Evolutionary conservation across 768 basidiomycete species (phyloP).

Genomic region (Tricholoma saponaceum): DNA sequence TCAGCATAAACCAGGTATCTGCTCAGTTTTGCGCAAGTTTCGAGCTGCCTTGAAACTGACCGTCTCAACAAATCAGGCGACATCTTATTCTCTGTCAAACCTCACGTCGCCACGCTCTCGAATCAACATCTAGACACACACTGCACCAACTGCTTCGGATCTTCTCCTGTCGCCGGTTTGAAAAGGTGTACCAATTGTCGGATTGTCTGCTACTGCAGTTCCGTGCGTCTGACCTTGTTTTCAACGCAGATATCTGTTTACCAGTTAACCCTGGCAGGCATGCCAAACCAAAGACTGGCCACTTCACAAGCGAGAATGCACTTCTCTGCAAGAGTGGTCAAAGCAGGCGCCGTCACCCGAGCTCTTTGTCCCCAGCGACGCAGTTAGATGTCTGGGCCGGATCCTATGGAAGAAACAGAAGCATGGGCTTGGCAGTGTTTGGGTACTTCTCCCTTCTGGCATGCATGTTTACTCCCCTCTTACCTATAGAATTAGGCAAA

Average conservation of each 20-base stretch:
- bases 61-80: constrained; percentile 41
- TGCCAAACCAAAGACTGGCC: constrained; percentile 77
- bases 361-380: constrained; percentile 63
- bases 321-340: constrained; percentile 57
- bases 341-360: constrained; percentile 43
- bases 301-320: constrained; percentile 76
- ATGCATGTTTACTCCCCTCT: background rate
- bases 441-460: constrained; percentile 41
- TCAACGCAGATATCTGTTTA: background rate
- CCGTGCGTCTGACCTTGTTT: constrained; percentile 39
- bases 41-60: background rate
- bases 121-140: constrained; percentile 52
- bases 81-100: constrained; percentile 50
- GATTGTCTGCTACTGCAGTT: constrained; percentile 69
- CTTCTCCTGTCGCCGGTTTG: constrained; percentile 34
- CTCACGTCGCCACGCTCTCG: constrained; percentile 64
- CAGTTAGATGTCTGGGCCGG: constrained; percentile 73
- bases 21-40: background rate
- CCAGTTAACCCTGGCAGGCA: constrained; percentile 29
- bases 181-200: constrained; percentile 76
- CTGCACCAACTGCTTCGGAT: constrained; percentile 66
- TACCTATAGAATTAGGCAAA: constrained; percentile 37
- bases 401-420: constrained; percentile 65
- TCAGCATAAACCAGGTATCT: constrained; percentile 32
- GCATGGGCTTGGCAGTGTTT: constrained; percentile 45